Conservation (phyloP, 2,329 filamentous ascomycete genomes). For the Claviceps paspali region DNA sequence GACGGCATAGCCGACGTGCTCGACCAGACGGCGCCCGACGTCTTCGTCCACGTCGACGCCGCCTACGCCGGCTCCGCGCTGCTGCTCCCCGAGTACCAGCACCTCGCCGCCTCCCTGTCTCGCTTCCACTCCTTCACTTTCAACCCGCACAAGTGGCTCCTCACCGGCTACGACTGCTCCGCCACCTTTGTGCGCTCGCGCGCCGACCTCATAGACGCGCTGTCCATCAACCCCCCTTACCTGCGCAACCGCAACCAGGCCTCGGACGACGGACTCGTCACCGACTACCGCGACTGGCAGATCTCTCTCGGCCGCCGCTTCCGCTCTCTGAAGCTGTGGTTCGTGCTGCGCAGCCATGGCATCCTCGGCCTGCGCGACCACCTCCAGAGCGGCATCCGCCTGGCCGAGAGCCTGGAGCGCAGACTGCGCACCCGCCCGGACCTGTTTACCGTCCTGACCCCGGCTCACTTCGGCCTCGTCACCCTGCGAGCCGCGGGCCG, state of each 20-base stretch:
- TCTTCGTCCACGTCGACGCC: constrained; percentile 91
- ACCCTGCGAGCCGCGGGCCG: constrained; percentile 48
- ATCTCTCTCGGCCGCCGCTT: constrained; percentile 85
- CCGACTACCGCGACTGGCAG: constrained; percentile 95
- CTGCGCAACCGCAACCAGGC: constrained; percentile 67
- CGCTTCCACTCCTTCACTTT: constrained; percentile 79
- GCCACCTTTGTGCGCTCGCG: constrained; percentile 67
- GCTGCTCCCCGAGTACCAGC: constrained; percentile 65
- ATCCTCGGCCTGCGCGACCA: constrained; percentile 59
- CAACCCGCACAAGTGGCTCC: constrained; percentile 96
- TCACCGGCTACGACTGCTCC: constrained; percentile 81
- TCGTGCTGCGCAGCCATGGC: constrained; percentile 74
- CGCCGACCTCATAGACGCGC: constrained; percentile 59
- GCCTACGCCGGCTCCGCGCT: constrained; percentile 84
- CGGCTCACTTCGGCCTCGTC: constrained; percentile 63
- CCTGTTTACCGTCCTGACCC: constrained; percentile 60
- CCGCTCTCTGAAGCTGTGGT: constrained; percentile 86
- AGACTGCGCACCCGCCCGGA: constrained; percentile 45
- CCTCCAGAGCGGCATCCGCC: constrained; percentile 49
- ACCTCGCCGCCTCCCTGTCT: constrained; percentile 44
- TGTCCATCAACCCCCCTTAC: constrained; percentile 68
- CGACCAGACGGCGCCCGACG: constrained; percentile 25
- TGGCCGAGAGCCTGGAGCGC: constrained; percentile 55
- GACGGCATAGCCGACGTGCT: constrained; percentile 43
- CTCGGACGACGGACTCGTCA: constrained; percentile 70